phyloP scores from a whole-genome alignment of 495 filamentous ascomycete species.

The Penicillium canariense region DNA sequence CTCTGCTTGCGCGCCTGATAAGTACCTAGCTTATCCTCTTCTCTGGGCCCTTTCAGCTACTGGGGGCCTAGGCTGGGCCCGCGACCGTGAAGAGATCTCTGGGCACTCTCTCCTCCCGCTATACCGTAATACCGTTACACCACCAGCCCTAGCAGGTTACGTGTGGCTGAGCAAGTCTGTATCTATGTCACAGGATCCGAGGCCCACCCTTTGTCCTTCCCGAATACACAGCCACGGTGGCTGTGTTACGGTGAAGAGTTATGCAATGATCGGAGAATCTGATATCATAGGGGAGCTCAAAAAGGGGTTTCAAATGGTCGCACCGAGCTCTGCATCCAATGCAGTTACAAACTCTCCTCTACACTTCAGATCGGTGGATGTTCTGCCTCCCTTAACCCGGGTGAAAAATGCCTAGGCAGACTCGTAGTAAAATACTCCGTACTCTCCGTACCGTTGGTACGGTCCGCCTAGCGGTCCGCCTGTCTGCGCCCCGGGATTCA shows the following conservation, averaged over 20 bases:
- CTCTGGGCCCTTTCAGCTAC: conserved; percentile 1
- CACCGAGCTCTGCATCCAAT: not conserved
- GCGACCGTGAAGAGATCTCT: conserved; percentile 1
- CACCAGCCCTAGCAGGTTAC: conserved; percentile 22
- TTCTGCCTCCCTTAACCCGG: not conserved
- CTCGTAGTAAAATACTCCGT: too few relatives aligned
- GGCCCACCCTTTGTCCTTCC: conserved; percentile 14
- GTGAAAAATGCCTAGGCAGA: not conserved
- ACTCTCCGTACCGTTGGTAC: too few relatives aligned
- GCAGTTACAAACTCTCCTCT: too few relatives aligned
- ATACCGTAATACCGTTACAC: conserved; percentile 21
- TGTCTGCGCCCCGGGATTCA: not conserved
- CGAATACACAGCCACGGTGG: conserved; percentile 26
- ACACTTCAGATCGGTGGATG: not conserved
- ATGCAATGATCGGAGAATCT: conserved; percentile 9
- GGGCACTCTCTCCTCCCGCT: not conserved
- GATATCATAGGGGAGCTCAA: conserved; percentile 20
- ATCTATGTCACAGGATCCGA: conserved; percentile 21
- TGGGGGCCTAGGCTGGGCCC: not conserved
- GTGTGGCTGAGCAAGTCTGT: conserved; percentile 22
- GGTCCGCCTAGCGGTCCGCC: not conserved
- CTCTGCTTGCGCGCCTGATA: not conserved
- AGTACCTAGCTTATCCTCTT: not conserved
- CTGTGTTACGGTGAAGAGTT: conserved; percentile 11
- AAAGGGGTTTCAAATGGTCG: conserved; percentile 1